Evolutionary conservation across 768 basidiomycete species (phyloP).

Genomic region (Tulasnella sp.): DNA sequence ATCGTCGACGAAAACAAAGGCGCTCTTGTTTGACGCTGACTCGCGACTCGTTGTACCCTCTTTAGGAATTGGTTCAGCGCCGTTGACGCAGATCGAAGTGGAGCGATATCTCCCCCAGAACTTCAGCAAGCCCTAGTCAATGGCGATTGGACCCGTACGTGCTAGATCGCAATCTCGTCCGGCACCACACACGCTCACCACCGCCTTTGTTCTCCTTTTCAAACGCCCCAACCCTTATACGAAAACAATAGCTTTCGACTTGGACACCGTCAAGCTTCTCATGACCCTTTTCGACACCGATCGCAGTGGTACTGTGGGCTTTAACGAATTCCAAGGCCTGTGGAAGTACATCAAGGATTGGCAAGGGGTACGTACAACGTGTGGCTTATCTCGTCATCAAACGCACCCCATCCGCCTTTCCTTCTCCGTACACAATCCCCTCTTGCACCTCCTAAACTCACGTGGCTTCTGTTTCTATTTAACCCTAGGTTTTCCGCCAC

Average conservation of each 20-base stretch:
- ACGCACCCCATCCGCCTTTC: too few species aligned
- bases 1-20: not conserved
- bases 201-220: not conserved
- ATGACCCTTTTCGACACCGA: slow-evolving; percentile 75
- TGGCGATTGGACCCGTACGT: slow-evolving; percentile 69
- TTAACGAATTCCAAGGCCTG: slow-evolving; percentile 38
- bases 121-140: slow-evolving; percentile 35
- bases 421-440: not conserved
- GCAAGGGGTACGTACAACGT: slow-evolving; percentile 15
- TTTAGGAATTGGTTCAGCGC: slow-evolving; percentile 16
- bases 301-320: slow-evolving; percentile 65
- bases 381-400: too few species aligned
- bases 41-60: not conserved
- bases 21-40: not conserved
- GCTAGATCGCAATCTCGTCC: not conserved
- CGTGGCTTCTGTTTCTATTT: too few species aligned
- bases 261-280: slow-evolving; percentile 75
- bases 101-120: slow-evolving; percentile 13
- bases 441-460: too few species aligned
- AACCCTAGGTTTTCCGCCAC: slow-evolving; percentile 54
- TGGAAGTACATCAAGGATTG: slow-evolving; percentile 20
- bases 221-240: not conserved
- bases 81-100: slow-evolving; percentile 14
- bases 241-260: slow-evolving; percentile 49
- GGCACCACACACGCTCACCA: not conserved